Base-by-base conservation (phyloP, 2,329 filamentous ascomycete species). In the Aspergillus cejpii region DNA sequence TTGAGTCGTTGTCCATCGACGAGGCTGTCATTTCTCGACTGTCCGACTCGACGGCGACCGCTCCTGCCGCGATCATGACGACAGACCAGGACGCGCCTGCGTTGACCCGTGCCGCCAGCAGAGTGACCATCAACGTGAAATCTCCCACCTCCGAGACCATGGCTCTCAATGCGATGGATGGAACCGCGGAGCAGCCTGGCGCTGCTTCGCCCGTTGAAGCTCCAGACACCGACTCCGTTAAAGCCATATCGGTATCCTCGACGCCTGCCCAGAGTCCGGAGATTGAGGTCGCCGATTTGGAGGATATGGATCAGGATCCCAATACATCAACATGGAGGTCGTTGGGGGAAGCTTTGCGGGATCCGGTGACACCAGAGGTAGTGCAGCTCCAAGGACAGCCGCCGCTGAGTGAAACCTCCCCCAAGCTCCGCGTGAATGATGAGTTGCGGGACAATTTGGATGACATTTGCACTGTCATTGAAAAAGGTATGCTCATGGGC, bases 231-330 rank as follows among this genome's bases (percentile, higher is more conserved):
- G 45, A 60, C 36, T 51, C 57, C 14, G 48, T 56, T 39, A 50
- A 60, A 38, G 58, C 57, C 17, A 67, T 71, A 39, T 70, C 69
- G 6, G 60, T 72, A 37, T 60, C 65, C 7, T 72, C 71, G 3
- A 71, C 72, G 12, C 65, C 71, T 10, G 60, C 64, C 15, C 63
- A 64, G 34, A 74, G 70, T 42, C 70, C 69, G 8, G 67, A 72
- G 44, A 74, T 75, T 24, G 72, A 76, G 55, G 70, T 74, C 12
- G 70, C 71, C 6, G 71, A 74, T 34, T 57, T 67, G 14, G 73
- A 75, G 57, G 74, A 75, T 45, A 70, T 72, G 54, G 69, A 72
- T 41, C 68, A 74, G 51, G 70, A 74, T 41, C 65, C 68, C 2
- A 66, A 66, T 23, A 63, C 65, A 15, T 70, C 70, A 6, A 69